Conservation (phyloP, 371 early-diverging fungal genomes). For the Blakeslea trispora region DNA sequence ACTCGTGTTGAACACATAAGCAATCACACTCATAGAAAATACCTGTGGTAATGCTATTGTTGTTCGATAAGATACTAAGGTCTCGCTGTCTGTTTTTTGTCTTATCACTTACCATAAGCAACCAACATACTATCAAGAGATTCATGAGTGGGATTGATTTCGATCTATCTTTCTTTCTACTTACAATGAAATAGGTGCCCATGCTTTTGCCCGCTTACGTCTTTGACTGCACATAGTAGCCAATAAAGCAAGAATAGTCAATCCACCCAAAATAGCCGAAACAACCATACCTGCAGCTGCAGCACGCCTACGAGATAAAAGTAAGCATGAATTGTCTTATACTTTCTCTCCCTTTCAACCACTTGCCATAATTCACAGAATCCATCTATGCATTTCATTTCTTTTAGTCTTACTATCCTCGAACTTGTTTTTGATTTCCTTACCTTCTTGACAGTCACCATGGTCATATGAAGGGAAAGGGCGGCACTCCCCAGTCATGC, state of each 20-base stretch:
- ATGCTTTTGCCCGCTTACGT: constrained; percentile 44
- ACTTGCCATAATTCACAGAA: constrained; percentile 52
- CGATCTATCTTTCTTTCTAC: neutral
- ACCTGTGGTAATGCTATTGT: constrained; percentile 31
- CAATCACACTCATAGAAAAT: constrained; percentile 46
- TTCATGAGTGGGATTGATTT: no score
- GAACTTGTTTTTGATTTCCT: no score
- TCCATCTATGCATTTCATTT: constrained; percentile 31
- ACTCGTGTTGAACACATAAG: constrained; percentile 49
- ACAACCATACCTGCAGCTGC: constrained; percentile 48
- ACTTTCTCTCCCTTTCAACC: no score
- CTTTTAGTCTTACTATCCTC: neutral
- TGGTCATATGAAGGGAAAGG: constrained; percentile 46
- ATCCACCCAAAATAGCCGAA: constrained; percentile 41
- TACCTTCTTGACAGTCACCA: constrained; percentile 53
- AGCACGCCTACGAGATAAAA: constrained; percentile 35
- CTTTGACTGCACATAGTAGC: constrained; percentile 46
- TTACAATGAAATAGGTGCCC: constrained; percentile 46
- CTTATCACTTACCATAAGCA: constrained; percentile 22
- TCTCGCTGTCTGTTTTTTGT: no score
- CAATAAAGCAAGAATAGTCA: constrained; percentile 36
- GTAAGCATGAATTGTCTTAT: neutral
- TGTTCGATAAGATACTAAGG: no score
- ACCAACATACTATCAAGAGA: constrained; percentile 21
- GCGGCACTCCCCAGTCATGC: constrained; percentile 45